Conservation (phyloP, 768 basidiomycete species). For the Leucosporidium yakuticum region DNA sequence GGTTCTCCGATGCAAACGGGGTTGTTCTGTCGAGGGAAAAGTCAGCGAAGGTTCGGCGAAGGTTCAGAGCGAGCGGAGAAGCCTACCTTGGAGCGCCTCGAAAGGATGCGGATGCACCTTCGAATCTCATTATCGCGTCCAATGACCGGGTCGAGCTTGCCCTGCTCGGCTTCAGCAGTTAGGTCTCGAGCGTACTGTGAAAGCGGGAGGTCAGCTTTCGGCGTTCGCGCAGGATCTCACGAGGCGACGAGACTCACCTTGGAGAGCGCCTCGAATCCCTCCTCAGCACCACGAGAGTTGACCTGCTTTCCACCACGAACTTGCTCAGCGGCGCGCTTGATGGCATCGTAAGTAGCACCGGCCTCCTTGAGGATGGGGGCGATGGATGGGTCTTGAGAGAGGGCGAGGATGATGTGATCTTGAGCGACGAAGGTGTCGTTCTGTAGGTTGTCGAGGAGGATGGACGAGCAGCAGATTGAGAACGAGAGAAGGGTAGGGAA, state of each 20-base stretch:
- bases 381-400: conserved; percentile 68
- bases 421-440: conserved; percentile 88
- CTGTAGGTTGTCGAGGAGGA: conserved; percentile 25
- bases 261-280: conserved; percentile 83
- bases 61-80: too few relatives aligned
- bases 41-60: not conserved
- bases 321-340: conserved; percentile 69
- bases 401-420: conserved; percentile 81
- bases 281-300: conserved; percentile 78
- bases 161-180: conserved; percentile 45
- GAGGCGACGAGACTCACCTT: conserved; percentile 45
- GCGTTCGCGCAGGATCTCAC: conserved; percentile 24
- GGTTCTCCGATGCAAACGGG: conserved; percentile 92
- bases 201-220: not conserved
- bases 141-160: conserved; percentile 48
- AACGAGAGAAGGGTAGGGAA: too few relatives aligned
- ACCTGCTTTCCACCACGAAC: conserved; percentile 72
- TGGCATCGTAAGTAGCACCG: conserved; percentile 57
- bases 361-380: conserved; percentile 67
- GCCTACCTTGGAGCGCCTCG: conserved; percentile 58
- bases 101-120: conserved; percentile 37
- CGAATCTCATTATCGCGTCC: conserved; percentile 41
- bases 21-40: conserved; percentile 53
- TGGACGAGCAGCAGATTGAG: not conserved
- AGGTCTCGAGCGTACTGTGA: conserved; percentile 51